phyloP scores from a whole-genome alignment of 371 early-diverging fungal genomes.

The Mortierella sp. region DNA sequence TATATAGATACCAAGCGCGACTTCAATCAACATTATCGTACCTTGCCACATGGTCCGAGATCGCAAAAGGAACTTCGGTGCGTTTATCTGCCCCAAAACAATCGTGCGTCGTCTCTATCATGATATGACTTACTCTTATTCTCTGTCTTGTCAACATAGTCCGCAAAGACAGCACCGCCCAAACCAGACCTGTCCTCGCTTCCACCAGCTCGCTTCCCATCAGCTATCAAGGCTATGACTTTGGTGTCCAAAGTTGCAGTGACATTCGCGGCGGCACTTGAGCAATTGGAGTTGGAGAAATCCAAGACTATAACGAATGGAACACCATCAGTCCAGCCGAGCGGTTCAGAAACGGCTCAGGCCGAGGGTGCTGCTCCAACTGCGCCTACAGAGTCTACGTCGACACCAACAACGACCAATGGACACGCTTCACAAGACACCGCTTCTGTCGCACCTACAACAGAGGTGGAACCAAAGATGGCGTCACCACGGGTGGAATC shows the following conservation, averaged over 20 bases:
- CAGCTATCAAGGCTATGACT: slow-evolving; percentile 39
- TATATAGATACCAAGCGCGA: slow-evolving; percentile 34
- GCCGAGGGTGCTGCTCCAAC: no score
- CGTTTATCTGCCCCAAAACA: no score
- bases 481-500: no score
- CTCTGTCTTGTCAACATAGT: slow-evolving; percentile 9
- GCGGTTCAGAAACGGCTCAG: no score
- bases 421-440: no score
- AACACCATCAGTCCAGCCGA: no score
- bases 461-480: no score
- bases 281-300: slow-evolving; percentile 1
- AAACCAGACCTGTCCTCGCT: slow-evolving; percentile 50
- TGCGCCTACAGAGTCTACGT: no score
- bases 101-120: background rate
- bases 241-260: slow-evolving; percentile 32
- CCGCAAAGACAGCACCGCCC: slow-evolving; percentile 30
- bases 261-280: slow-evolving; percentile 30
- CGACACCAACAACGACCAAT: background rate
- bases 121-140: no score
- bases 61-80: slow-evolving; percentile 32
- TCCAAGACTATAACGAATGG: background rate
- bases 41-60: slow-evolving; percentile 42
- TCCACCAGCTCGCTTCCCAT: slow-evolving; percentile 46
- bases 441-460: no score
- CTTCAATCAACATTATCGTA: slow-evolving; percentile 43